Conservation (phyloP, 768 basidiomycete species). For the Pleurotus tuber-regium region DNA sequence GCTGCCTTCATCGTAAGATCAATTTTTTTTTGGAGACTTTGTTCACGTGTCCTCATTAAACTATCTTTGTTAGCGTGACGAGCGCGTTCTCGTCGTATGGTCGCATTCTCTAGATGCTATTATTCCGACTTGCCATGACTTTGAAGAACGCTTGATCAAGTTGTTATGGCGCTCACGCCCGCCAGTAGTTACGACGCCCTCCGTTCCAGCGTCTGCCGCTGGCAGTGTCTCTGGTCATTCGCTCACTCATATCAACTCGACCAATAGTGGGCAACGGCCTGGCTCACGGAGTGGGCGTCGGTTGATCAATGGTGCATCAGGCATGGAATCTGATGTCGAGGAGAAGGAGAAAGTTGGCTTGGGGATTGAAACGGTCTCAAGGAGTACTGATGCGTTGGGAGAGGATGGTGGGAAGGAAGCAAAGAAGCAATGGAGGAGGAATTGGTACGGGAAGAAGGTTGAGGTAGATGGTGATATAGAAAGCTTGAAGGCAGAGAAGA, state of each 20-base stretch:
- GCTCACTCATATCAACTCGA: constrained; percentile 17
- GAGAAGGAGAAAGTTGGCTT: constrained; percentile 4
- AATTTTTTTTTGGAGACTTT: neutral
- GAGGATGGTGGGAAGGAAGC: constrained; percentile 13
- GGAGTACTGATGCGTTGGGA: constrained; percentile 3
- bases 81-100: constrained; percentile 84
- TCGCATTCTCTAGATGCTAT: constrained; percentile 77
- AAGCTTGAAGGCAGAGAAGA: constrained; percentile 15
- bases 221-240: constrained; percentile 26
- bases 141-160: constrained; percentile 76
- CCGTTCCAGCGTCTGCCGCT: constrained; percentile 19
- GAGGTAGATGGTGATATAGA: constrained; percentile 31
- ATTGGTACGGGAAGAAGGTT: constrained; percentile 61
- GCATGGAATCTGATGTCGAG: neutral
- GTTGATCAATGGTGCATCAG: too few species aligned
- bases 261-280: constrained; percentile 27
- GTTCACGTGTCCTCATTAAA: neutral
- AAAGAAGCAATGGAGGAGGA: constrained; percentile 35
- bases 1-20: constrained; percentile 81
- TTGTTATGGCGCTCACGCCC: constrained; percentile 68
- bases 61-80: constrained; percentile 59
- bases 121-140: constrained; percentile 69
- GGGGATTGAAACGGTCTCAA: neutral
- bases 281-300: neutral
- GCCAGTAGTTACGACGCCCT: constrained; percentile 29